Evolutionary conservation across 2,329 filamentous ascomycete genomes (phyloP), one percentile per base, ranked within the genome.

Genomic region (Amesomyces nigricolor): DNA sequence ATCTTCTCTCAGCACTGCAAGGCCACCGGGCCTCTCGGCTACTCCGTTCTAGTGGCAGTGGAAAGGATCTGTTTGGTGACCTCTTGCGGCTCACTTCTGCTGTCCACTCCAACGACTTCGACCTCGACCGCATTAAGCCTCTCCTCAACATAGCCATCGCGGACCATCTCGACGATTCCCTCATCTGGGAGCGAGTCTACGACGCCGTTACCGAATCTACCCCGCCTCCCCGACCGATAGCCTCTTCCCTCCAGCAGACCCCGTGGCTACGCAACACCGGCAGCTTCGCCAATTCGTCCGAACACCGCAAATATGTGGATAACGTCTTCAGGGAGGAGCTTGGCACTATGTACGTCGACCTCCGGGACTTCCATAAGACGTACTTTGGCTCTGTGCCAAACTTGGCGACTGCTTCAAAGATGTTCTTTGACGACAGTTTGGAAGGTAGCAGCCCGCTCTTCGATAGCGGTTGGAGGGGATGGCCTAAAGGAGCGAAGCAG

Each of bases 181-280:
- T 56, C 16, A 69, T 75, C 56, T 76, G 66, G 71, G 53, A 66
- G 44, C 64, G 68, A 64, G 68, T 71, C 53, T 70, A 73, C 58
- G 51, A 59, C 37, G 66, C 68, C 49, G 64, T 72, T 49, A 66
- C 66, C 55, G 66, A 73, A 65, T 67, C 66, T 17, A 71, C 68
- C n/a, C 68, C 65, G 45, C 65, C 64, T 54, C 67, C 62, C 30
- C 60, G 56, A 58, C 54, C 60, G 37, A 60, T 62, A 54, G 53
- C 62, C 5, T 68, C 65, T 22, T 68, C 64, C 14, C n/a, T 67
- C 54, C 61, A 65, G 61, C 63, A 69, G 58, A 69, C 67, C 26
- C 67, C 66, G 39, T 66, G 53, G 66, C 60, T 62, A 5, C 55
- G 56, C 54, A 71, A 66, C 38, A 71, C 67, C 7, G 65, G 40